Evolutionary conservation across 208 protist genomes (phyloP).

Genomic region (Acanthamoeba royreba): DNA sequence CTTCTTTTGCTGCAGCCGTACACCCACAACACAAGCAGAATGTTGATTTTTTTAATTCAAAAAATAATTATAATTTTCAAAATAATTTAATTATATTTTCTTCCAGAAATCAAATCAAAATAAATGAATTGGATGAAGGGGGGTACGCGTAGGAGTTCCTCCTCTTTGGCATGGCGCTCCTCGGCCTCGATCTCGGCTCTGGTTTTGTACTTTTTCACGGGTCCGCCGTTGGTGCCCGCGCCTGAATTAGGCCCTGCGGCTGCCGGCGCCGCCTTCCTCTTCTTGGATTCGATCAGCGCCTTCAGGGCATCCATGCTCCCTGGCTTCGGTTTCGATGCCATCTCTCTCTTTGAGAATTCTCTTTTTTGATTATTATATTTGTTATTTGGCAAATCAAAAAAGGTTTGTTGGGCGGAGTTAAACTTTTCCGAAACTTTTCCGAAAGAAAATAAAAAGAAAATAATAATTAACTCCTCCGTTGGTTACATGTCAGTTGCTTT

Average conservation of each 20-base stretch:
- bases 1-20: not conserved
- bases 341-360: not conserved
- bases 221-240: not conserved
- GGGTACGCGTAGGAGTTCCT: not conserved
- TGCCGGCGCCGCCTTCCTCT: not conserved
- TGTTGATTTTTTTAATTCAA: no score
- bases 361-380: no score
- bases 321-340: not conserved
- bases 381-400: no score
- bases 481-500: no score
- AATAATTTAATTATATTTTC: not conserved
- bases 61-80: not conserved
- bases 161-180: not conserved
- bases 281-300: not conserved
- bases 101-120: no score
- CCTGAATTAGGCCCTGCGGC: not conserved
- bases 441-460: no score
- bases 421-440: no score
- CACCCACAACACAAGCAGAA: no score
- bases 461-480: no score
- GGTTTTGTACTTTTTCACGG: not conserved
- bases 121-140: not conserved
- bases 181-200: not conserved
- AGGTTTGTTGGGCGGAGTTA: no score
- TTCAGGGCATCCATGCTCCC: not conserved